Percentiles rank a stretch among this genome's conserved stretches.
Evolutionary conservation across 192 early-diverging fungal species (phyloP).

Genomic region (Gaertneriomyces semiglobifer): DNA sequence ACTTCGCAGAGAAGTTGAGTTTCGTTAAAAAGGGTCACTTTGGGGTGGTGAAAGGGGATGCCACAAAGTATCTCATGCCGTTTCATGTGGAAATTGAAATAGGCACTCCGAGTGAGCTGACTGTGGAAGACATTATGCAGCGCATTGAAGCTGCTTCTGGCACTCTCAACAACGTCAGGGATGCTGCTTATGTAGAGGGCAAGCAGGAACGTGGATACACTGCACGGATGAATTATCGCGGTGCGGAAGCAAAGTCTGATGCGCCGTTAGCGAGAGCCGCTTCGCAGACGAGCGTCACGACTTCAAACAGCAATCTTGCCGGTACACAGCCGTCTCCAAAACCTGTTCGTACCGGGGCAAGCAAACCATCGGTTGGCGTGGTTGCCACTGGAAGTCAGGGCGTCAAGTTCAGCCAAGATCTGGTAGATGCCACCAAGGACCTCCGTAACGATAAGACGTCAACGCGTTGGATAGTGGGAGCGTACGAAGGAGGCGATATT

Average conservation of each 20-base stretch:
- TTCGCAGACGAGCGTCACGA: too few relatives aligned
- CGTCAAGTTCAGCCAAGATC: constrained; percentile 21
- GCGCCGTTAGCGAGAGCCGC: too few relatives aligned
- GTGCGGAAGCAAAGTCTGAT: background rate
- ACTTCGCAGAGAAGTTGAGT: constrained; percentile 35
- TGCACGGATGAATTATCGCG: background rate
- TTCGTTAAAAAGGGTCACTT: constrained; percentile 46
- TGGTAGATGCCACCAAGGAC: constrained; percentile 33
- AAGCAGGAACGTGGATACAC: constrained; percentile 27
- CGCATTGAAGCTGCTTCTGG: constrained; percentile 37
- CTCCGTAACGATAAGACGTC: constrained; percentile 38
- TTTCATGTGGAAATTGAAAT: constrained; percentile 47
- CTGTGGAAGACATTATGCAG: constrained; percentile 29
- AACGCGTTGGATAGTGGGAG: constrained; percentile 36
- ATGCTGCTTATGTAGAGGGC: constrained; percentile 17
- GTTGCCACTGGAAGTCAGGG: constrained; percentile 23
- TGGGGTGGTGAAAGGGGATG: constrained; percentile 43
- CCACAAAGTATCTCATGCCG: constrained; percentile 35
- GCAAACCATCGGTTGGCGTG: constrained; percentile 9
- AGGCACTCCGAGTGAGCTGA: constrained; percentile 27
- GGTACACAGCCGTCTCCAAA: too few relatives aligned
- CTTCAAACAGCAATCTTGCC: too few relatives aligned
- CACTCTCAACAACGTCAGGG: constrained; percentile 17
- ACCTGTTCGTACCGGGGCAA: too few relatives aligned
- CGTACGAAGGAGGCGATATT: constrained; percentile 38